Evolutionary conservation across 192 early-diverging fungal species (phyloP).

Genomic region (Lobulomyces angularis): DNA sequence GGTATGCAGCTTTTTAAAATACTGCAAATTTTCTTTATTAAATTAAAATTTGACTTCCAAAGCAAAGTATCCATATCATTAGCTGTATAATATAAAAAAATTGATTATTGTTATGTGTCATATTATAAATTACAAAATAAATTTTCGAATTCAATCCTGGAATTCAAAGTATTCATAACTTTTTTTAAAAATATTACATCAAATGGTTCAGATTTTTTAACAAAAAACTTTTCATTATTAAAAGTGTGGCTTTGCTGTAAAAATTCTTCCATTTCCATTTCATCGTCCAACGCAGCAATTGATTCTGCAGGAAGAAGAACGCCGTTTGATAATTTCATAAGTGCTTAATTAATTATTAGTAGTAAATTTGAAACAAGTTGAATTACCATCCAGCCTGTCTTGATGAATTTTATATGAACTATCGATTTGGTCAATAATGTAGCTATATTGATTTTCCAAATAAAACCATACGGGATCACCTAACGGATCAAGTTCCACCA

Average conservation of each 20-base stretch:
- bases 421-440: conserved; percentile 65
- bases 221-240: conserved; percentile 1
- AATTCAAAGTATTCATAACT: conserved; percentile 2
- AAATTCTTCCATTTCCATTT: too few relatives aligned
- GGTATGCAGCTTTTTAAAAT: conserved; percentile 61
- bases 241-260: too few relatives aligned
- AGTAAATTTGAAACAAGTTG: not conserved
- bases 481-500: conserved; percentile 65
- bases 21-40: conserved; percentile 68
- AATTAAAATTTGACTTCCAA: conserved; percentile 55
- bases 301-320: too few relatives aligned
- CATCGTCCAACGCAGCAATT: too few relatives aligned
- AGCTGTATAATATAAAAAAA: conserved; percentile 16
- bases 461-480: conserved; percentile 81
- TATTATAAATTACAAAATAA: not conserved
- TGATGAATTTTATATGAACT: conserved; percentile 45
- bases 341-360: conserved; percentile 6
- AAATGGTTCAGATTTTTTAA: not conserved
- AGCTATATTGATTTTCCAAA: conserved; percentile 75
- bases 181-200: conserved; percentile 4
- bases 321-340: too few relatives aligned
- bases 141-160: not conserved
- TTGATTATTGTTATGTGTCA: not conserved
- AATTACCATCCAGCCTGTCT: conserved; percentile 15
- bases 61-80: conserved; percentile 52